Conservation (phyloP, 1,139 yeast species). For the Casaregolazyma suthepensis region DNA sequence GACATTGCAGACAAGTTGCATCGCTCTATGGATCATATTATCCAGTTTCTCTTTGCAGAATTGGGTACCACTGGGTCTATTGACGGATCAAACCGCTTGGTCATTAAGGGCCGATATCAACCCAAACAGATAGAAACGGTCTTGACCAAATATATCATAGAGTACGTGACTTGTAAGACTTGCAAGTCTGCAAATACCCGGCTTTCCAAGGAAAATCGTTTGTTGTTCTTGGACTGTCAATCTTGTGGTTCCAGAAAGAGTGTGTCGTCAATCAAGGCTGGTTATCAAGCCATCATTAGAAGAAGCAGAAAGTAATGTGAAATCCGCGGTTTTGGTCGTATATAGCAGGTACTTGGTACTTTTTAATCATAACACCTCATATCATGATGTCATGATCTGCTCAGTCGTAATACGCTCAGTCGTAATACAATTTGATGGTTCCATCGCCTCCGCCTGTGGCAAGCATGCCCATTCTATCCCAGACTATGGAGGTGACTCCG, state of each 20-base stretch:
- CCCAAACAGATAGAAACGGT: conserved; percentile 97
- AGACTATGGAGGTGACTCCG: conserved; percentile 12
- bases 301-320: conserved; percentile 33
- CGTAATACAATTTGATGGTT: conserved; percentile 9
- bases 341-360: not conserved
- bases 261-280: conserved; percentile 95
- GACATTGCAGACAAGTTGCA: conserved; percentile 91
- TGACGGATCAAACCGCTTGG: conserved; percentile 94
- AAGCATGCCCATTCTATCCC: conserved; percentile 12
- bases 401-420: not conserved
- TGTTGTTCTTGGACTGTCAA: conserved; percentile 95
- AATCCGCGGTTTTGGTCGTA: not conserved
- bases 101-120: conserved; percentile 96
- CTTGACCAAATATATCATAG: conserved; percentile 91
- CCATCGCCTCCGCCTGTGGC: conserved; percentile 16
- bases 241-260: conserved; percentile 98
- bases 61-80: conserved; percentile 99
- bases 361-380: not conserved
- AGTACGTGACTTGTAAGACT: conserved; percentile 97
- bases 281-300: conserved; percentile 88
- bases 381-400: not conserved
- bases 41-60: conserved; percentile 95
- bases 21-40: conserved; percentile 94
- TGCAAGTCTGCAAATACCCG: conserved; percentile 98
- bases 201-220: conserved; percentile 93